phyloP scores from a whole-genome alignment of 805 yeast species.

The Ogataea saltuana region DNA sequence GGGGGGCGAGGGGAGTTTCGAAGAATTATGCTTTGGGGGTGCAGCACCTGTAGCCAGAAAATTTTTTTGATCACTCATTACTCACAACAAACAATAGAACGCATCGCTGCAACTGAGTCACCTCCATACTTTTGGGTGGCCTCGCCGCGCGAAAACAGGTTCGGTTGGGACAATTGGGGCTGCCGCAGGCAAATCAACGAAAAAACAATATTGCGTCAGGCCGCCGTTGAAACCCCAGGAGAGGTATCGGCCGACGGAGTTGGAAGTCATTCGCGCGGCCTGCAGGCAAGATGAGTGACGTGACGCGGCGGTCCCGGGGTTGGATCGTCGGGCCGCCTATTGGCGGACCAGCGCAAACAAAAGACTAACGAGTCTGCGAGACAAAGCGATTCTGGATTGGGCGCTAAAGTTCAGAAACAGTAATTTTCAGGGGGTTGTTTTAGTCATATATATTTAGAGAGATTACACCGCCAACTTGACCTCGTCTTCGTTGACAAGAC shows the following conservation, averaged over 20 bases:
- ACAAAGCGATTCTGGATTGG: no score
- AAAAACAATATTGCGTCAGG: no score
- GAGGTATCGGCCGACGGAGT: conserved; percentile 7
- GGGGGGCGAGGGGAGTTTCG: no score
- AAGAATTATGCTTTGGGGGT: no score
- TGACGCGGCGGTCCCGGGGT: conserved; percentile 9
- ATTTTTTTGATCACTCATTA: conserved; percentile 5
- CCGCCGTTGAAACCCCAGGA: background rate
- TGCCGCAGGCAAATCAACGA: background rate
- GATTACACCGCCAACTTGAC: conserved; percentile 58
- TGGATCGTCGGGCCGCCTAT: background rate
- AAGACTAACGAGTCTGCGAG: background rate
- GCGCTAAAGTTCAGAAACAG: no score
- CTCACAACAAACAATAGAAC: conserved; percentile 1
- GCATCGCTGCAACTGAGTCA: conserved; percentile 9
- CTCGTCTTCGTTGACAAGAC: conserved; percentile 60
- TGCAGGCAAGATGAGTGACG: conserved; percentile 5
- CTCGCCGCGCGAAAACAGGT: no score
- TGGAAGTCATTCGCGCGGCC: conserved; percentile 7
- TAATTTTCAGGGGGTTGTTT: no score
- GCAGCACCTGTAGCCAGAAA: no score
- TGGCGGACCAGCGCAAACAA: background rate
- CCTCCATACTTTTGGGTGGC: conserved; percentile 10
- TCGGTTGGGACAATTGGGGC: background rate
- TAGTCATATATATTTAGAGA: background rate